Evolutionary conservation across 805 yeast species (phyloP), one percentile per base, ranked within the genome.

Genomic region (Zygosaccharomyces bisporus): DNA sequence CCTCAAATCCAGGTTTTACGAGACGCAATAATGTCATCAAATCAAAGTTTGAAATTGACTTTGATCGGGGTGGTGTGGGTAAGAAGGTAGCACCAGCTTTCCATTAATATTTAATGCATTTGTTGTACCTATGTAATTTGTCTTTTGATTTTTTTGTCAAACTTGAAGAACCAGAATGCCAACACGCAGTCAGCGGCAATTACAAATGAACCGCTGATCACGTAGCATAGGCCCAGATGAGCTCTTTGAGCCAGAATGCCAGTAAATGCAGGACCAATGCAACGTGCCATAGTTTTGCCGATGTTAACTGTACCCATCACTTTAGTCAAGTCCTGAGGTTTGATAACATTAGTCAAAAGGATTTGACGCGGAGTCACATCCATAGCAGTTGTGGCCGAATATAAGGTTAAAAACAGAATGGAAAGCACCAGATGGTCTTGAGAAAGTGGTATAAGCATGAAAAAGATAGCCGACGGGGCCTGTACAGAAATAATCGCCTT

Each of bases 281-380:
- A 79, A 48, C 95, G 73, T 0, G 95, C 95, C 51, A 86, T 73
- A 1, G 96, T 90, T 62, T 88, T 87, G 19, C 84, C 88, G 30
- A 89, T 80, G 57, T 88, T 89, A 7, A 89, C 95, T 1, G 85
- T 70, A 1, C 96, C 96, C 80, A 89, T 74, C 1, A 84, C 89
- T 53, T 73, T 76, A 2, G 95, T 80, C 38, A 90, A 68, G 39
- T 86, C 93, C 8, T 70, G 63, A 9, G 75, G 73, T 12, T 74
- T 72, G 31, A 89, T 79, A 16, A 87, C 69, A 2, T 85, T 73
- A 0, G 95, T 81, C 39, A 89, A 65, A 32, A 89, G 70, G 6
- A 88, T 77, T 64, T 88, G 96, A 41, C 97, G 76, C 5, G 96
- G 96, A 2, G 88, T 93, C 21, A 88, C 95, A 60, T 89, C 97